These are phyloP conservation scores for Fusarium beomiforme DNA, from an alignment of 2,329 filamentous ascomycete species.

Conservation along the genomic window DNA sequence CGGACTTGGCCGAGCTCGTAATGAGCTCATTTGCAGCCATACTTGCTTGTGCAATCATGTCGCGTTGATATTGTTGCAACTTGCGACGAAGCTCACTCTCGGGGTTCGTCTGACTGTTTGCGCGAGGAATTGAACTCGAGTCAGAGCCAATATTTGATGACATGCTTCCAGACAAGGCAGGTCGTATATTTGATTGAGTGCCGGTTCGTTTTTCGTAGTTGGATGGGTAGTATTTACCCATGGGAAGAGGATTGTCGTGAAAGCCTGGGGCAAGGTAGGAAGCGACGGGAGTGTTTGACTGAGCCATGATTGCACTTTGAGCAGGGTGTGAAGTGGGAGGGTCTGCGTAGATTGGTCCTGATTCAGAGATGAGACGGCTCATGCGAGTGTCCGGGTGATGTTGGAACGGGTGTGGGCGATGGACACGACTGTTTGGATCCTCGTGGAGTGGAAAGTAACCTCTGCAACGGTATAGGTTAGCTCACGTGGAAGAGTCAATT, in stretches of 20 bases:
- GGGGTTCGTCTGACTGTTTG: conserved; percentile 14
- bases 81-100: conserved; percentile 60
- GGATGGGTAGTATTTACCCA: conserved; percentile 72
- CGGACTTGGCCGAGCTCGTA: conserved; percentile 41
- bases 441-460: conserved; percentile 71
- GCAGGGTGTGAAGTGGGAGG: conserved; percentile 43
- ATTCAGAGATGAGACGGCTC: conserved; percentile 50
- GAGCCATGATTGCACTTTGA: conserved; percentile 29
- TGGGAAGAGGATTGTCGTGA: conserved; percentile 58
- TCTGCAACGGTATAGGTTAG: conserved; percentile 51
- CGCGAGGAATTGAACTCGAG: conserved; percentile 44
- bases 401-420: conserved; percentile 63
- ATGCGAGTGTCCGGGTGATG: conserved; percentile 50
- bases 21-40: conserved; percentile 60
- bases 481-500: background rate
- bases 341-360: conserved; percentile 41
- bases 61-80: conserved; percentile 67
- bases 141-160: conserved; percentile 51
- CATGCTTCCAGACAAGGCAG: conserved; percentile 41
- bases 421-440: conserved; percentile 58
- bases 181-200: conserved; percentile 34
- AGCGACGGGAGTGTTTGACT: conserved; percentile 56
- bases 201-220: conserved; percentile 63
- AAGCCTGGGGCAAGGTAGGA: conserved; percentile 63
- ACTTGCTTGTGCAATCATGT: conserved; percentile 68